Evolutionary conservation across 108 stramenopile genomes (phyloP), one percentile per base, ranked within the genome.

Genomic region (Cyclotella baltica): DNA sequence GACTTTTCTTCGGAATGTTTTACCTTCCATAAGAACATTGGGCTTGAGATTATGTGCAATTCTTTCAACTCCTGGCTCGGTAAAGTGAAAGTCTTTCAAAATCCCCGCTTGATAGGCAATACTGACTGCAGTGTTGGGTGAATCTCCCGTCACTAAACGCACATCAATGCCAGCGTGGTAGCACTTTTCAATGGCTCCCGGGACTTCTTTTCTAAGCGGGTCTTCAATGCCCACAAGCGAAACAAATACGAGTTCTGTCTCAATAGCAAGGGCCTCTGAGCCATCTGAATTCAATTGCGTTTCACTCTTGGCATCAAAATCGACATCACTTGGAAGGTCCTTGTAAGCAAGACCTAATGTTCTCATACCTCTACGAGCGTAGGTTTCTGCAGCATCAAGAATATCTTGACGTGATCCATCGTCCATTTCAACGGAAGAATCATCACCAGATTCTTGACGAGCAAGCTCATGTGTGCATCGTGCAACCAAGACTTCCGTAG

Each of bases 71-170:
- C 77, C 83, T 35, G 67, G 83, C 19, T 83, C 75, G 11, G 65
- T n/a, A 63, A 93, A 93, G 69, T 92, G 90, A 61, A 82, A 85
- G 70, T 88, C 87, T 29, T 88, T 88, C 61, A 94, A 64, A 33
- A 95, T 90, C 31, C 92, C 94, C 55, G 92, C 93, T 71, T 94
- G 90, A 67, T 86, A 83, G 4, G 98, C 97, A 74, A 99, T 98
- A 55, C 96, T 96, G 20, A 92, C 94, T 30, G 99, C 99, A 10
- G 99, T 99, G 43, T 87, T 87, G 15, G 95, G 93, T 76, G 90
- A 95, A 83, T 99, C 98, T 22, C 99, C 99, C 1, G 99, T 99
- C 46, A 97, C 96, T 87, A 99, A 91, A 27, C 99, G 94, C n/a
- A 99, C 99, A 77, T 97, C 95, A 83, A 97, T 96, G 34, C 97